Base-by-base conservation (phyloP, 2,329 filamentous ascomycete genomes). In the Colletotrichum falcatum region DNA sequence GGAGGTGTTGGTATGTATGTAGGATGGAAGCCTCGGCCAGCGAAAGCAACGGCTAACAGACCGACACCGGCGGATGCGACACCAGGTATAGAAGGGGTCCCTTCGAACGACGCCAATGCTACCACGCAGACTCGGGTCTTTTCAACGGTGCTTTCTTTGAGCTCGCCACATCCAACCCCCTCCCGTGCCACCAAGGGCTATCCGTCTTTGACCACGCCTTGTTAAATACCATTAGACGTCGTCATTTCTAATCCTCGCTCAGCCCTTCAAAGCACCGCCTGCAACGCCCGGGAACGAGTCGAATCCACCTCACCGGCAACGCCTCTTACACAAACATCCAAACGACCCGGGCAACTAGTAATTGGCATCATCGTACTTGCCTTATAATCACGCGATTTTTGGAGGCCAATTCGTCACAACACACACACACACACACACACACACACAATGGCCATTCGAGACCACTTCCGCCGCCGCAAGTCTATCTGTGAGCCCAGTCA, bases 391-490 rank as follows among this genome's bases (percentile, higher is more conserved):
- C 5, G 18, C 23, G 35, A 7, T 49, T 5, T 14, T n/a, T 42
- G 11, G 44, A n/a, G 23, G 1, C 35, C 46, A 20, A 49, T 12
- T 9, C 23, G 9, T 46, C 20, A 46, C n/a, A 20, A 23, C 23
- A 49, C 20, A n/a, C 20, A 51, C 42, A 44, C 61, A n/a, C n/a
- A n/a, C n/a, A n/a, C n/a, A n/a, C n/a, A n/a, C n/a, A n/a, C n/a
- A n/a, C n/a, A 73, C 74, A 74, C 67, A 74, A 84, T 84, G 82
- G 77, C 82, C 49, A 83, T 84, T 62, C 80, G 82, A 68, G 81
- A 83, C 54, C 80, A 80, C 44, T 79, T 84, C 71, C 82, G 82
- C 71, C 81, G 81, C 51, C 82, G 80, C 78, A 78, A 77, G 73
- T 82, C 81, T 37, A 75, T 76, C 54, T 78, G 77, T 65, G 76